These are phyloP conservation scores for Lenzites betulinus DNA, from an alignment of 768 basidiomycete species.

Conservation along the genomic window DNA sequence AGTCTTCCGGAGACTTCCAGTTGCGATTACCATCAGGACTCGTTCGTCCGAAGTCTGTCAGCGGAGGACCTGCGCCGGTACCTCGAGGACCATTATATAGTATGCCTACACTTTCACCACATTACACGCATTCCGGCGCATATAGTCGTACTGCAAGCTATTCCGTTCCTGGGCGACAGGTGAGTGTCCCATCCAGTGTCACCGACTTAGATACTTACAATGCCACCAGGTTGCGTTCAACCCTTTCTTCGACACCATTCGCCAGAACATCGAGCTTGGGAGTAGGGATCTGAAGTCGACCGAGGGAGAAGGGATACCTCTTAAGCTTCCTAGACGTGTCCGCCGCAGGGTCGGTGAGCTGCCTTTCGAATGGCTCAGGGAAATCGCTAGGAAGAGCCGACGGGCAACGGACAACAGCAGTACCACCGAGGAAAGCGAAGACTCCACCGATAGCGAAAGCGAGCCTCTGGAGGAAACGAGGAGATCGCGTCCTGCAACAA, in stretches of 20 bases:
- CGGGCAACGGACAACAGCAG: constrained; percentile 22
- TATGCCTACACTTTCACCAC: constrained; percentile 20
- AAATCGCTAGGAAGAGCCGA: constrained; percentile 62
- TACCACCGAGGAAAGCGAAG: constrained; percentile 16
- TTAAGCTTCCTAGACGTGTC: constrained; percentile 51
- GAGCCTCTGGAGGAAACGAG: constrained; percentile 18
- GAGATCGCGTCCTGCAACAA: constrained; percentile 3
- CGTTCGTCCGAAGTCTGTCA: neutral
- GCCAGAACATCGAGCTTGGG: constrained; percentile 78
- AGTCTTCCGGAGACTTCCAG: neutral
- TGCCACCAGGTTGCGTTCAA: constrained; percentile 54
- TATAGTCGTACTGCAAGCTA: constrained; percentile 3
- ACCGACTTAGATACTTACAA: neutral
- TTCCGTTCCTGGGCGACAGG: constrained; percentile 18
- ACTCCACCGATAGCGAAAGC: neutral
- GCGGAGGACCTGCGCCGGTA: neutral
- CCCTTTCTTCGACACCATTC: constrained; percentile 95
- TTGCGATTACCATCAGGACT: constrained; percentile 13
- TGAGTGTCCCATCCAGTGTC: neutral
- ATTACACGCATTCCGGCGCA: constrained; percentile 13
- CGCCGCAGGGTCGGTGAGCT: constrained; percentile 58
- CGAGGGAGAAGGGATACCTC: constrained; percentile 75
- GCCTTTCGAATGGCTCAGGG: constrained; percentile 77
- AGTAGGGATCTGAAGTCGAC: constrained; percentile 43
- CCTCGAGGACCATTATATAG: constrained; percentile 16